phyloP scores from a whole-genome alignment of 2,329 filamentous ascomycete species.

The Arthrobotrys entomopaga region DNA sequence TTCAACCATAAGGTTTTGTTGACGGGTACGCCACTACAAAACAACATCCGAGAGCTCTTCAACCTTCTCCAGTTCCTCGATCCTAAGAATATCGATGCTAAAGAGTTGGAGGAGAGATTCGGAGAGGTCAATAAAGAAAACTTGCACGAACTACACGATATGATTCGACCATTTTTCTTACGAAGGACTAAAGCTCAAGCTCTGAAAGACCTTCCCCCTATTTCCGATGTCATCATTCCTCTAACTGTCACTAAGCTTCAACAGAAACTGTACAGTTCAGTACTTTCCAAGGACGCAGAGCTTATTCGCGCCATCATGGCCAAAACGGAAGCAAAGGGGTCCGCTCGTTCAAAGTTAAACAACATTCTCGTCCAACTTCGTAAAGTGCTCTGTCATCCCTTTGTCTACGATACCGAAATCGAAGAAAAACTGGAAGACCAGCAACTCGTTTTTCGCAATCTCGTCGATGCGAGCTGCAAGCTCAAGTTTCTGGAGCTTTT shows the following conservation, averaged over 20 bases:
- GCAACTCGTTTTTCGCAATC: conserved; percentile 73
- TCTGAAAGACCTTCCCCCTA: conserved; percentile 87
- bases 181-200: conserved; percentile 89
- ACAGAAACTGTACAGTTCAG: conserved; percentile 92
- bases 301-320: conserved; percentile 86
- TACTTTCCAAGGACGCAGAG: conserved; percentile 87
- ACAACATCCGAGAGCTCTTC: conserved; percentile 93
- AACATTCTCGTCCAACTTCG: conserved; percentile 96
- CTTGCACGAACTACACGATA: conserved; percentile 78
- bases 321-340: conserved; percentile 67
- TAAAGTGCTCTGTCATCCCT: conserved; percentile 95
- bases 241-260: conserved; percentile 95
- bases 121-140: conserved; percentile 83
- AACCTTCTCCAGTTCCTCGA: conserved; percentile 97
- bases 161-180: conserved; percentile 68
- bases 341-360: conserved; percentile 79
- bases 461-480: conserved; percentile 92
- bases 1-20: conserved; percentile 86
- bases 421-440: conserved; percentile 79
- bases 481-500: conserved; percentile 84
- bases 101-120: conserved; percentile 78
- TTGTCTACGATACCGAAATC: conserved; percentile 88
- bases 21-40: conserved; percentile 89
- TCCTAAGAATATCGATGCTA: conserved; percentile 73
- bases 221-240: conserved; percentile 93